phyloP scores from a whole-genome alignment of 2,329 filamentous ascomycete species.

The Trichophyton rubrum region DNA sequence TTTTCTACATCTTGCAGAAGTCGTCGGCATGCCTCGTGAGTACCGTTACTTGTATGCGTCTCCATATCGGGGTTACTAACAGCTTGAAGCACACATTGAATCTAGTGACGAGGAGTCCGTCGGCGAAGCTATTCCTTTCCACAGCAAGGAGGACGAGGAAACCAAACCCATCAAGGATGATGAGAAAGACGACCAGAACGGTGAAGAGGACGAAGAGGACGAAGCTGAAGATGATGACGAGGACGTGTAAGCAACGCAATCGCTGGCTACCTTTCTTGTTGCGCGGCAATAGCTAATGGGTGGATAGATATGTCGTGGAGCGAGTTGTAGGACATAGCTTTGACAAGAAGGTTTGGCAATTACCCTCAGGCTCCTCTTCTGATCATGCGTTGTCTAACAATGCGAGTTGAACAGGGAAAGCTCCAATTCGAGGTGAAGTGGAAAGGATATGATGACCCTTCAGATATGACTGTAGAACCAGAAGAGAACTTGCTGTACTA shows the following conservation, averaged over 20 bases:
- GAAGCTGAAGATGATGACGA: slow-evolving; percentile 22
- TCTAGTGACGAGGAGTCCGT: slow-evolving; percentile 22
- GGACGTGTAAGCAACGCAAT: slow-evolving; percentile 22
- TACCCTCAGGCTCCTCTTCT: not conserved
- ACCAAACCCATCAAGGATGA: slow-evolving; percentile 12
- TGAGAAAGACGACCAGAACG: slow-evolving; percentile 14
- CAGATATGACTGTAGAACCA: slow-evolving; percentile 36
- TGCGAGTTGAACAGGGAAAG: slow-evolving; percentile 19
- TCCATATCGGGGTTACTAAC: not conserved
- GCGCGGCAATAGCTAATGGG: not conserved
- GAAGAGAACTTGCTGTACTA: slow-evolving; percentile 28
- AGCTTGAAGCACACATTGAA: slow-evolving; percentile 6
- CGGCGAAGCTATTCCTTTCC: slow-evolving; percentile 27
- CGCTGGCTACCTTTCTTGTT: slow-evolving; percentile 5
- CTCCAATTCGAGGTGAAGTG: slow-evolving; percentile 35
- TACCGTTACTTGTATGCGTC: slow-evolving; percentile 7
- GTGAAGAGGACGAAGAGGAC: slow-evolving; percentile 11
- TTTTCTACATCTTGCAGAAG: not conserved
- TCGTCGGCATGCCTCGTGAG: slow-evolving; percentile 31
- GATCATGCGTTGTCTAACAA: not conserved
- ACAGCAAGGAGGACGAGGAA: slow-evolving; percentile 17
- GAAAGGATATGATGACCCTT: slow-evolving; percentile 33
- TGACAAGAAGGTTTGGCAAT: slow-evolving; percentile 22
- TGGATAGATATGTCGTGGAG: slow-evolving; percentile 30
- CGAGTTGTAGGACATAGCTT: slow-evolving; percentile 28